Evolutionary conservation across 371 early-diverging fungal species (phyloP).

Genomic region (Haplosporangium sp.): DNA sequence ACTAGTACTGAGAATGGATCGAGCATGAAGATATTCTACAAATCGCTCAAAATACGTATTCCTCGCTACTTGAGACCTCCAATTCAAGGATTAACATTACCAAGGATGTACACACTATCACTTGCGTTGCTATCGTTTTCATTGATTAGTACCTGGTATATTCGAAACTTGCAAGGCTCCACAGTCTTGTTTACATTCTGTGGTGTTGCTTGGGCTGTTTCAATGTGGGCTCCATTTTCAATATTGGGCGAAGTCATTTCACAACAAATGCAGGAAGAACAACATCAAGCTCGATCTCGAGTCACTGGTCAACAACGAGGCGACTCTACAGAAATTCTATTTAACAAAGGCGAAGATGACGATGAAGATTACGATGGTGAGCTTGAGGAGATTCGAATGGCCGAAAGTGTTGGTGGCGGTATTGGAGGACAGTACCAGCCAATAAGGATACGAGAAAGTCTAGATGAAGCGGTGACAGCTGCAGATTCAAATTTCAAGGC

Average conservation of each 20-base stretch:
- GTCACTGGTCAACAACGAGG: not conserved
- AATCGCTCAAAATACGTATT: not conserved
- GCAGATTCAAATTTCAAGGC: constrained; percentile 12
- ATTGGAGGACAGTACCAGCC: constrained; percentile 30
- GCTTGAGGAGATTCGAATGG: constrained; percentile 48
- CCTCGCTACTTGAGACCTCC: constrained; percentile 39
- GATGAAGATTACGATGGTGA: constrained; percentile 45
- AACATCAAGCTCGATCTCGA: constrained; percentile 46
- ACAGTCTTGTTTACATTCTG: constrained; percentile 76
- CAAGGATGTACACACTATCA: constrained; percentile 77
- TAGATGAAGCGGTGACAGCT: constrained; percentile 16
- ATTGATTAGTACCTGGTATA: constrained; percentile 76
- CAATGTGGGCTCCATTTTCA: constrained; percentile 94
- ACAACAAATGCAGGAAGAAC: constrained; percentile 53
- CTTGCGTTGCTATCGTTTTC: constrained; percentile 74
- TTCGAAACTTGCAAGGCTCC: constrained; percentile 65
- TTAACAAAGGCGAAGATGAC: constrained; percentile 24
- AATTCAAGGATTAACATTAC: constrained; percentile 63
- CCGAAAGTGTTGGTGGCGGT: constrained; percentile 15
- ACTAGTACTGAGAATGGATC: not conserved
- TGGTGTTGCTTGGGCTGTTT: constrained; percentile 90
- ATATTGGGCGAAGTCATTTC: constrained; percentile 88
- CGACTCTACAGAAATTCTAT: constrained; percentile 21
- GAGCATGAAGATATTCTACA: constrained; percentile 5
- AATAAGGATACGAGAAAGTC: constrained; percentile 21